Conservation (phyloP, 1,284 basidiomycete genomes). For the Xerocomus nothofagi region DNA sequence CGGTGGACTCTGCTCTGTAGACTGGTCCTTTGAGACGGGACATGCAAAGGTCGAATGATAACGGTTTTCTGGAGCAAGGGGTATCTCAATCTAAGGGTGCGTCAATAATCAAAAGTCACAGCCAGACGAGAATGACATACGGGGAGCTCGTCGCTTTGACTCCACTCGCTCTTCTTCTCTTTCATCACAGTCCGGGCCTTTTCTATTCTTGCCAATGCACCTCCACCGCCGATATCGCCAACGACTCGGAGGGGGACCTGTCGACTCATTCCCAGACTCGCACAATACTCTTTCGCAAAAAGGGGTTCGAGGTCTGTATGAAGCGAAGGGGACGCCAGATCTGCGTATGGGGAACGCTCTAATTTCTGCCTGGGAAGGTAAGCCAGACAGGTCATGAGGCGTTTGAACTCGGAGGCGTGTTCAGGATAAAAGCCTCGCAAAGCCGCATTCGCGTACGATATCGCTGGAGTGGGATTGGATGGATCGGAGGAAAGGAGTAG, state of each 20-base stretch:
- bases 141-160: conserved; percentile 85
- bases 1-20: conserved; percentile 90
- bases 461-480: conserved; percentile 55
- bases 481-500: conserved; percentile 62
- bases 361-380: conserved; percentile 69
- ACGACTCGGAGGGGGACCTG: conserved; percentile 86
- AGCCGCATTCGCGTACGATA: conserved; percentile 72
- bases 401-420: conserved; percentile 66
- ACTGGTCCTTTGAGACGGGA: conserved; percentile 96
- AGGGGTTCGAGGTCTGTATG: conserved; percentile 78
- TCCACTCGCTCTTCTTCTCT: conserved; percentile 89
- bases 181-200: conserved; percentile 92
- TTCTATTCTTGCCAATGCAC: conserved; percentile 86
- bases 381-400: conserved; percentile 74
- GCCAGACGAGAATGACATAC: conserved; percentile 42
- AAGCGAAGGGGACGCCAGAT: conserved; percentile 65
- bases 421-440: conserved; percentile 69
- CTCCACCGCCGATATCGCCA: conserved; percentile 88
- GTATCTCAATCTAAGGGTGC: conserved; percentile 85
- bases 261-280: conserved; percentile 81
- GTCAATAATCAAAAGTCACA: conserved; percentile 5
- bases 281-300: conserved; percentile 89
- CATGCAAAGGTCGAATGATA: conserved; percentile 98
- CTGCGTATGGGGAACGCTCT: conserved; percentile 70
- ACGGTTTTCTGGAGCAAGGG: conserved; percentile 78